phyloP scores from a whole-genome alignment of 1,284 basidiomycete species.

The Mycena sp. region DNA sequence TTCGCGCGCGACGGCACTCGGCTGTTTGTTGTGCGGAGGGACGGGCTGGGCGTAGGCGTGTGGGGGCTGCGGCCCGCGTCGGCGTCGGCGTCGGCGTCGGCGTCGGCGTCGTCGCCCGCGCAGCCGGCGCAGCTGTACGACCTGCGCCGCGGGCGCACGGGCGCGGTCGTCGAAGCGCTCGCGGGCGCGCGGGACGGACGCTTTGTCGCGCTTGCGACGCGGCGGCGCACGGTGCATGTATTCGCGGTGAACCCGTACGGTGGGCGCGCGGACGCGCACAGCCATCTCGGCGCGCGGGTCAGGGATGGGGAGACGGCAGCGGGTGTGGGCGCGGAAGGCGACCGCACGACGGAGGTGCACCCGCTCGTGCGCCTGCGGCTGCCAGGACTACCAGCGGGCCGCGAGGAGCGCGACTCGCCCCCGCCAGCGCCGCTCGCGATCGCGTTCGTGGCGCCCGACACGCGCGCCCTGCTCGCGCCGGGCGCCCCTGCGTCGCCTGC shows the following conservation, averaged over 20 bases:
- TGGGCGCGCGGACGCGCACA: constrained; percentile 70
- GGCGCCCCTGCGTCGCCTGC: constrained; percentile 34
- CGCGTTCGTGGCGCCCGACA: constrained; percentile 61
- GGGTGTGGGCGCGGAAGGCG: constrained; percentile 48
- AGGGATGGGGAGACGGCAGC: constrained; percentile 62
- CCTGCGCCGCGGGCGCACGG: constrained; percentile 76
- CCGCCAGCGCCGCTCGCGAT: constrained; percentile 59
- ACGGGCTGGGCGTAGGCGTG: constrained; percentile 24
- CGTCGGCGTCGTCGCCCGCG: background rate
- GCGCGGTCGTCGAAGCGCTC: constrained; percentile 68
- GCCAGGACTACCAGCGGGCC: constrained; percentile 31
- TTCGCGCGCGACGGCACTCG: constrained; percentile 22
- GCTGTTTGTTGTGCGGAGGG: constrained; percentile 21
- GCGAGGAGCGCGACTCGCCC: background rate
- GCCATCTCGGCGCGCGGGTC: constrained; percentile 69
- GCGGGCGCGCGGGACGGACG: constrained; percentile 70
- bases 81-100: background rate
- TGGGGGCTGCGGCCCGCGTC: constrained; percentile 21
- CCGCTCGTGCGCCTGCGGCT: constrained; percentile 67
- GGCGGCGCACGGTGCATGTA: constrained; percentile 73
- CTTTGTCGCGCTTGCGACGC: constrained; percentile 77
- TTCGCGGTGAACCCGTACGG: constrained; percentile 84
- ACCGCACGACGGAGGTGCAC: constrained; percentile 47
- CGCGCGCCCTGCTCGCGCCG: constrained; percentile 48
- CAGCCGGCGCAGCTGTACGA: constrained; percentile 72